Evolutionary conservation across 164 flowering plant species (phyloP), one percentile per base, ranked within the genome.

Genomic region (Aristolochia contorta): DNA sequence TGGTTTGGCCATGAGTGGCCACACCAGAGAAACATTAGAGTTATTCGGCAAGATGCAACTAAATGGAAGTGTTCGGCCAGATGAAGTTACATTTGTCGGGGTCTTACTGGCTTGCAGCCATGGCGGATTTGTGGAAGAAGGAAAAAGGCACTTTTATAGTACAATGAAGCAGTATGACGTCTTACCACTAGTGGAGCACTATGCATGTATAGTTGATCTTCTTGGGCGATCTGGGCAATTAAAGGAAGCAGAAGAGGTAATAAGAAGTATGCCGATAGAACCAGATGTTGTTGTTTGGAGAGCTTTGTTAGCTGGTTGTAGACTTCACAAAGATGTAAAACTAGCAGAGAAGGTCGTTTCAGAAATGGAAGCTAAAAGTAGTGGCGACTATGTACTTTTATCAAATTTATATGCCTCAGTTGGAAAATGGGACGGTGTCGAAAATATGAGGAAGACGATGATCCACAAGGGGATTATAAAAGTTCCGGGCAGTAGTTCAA

Each of bases 171-270:
- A 61, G 32, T 64, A 64, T 33, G 66, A 67, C 8, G 54, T 74
- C 9, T 52, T 47, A 45, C 64, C n/a, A 25, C 47, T 67, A 24
- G 47, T 74, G 24, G 74, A 67, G 61, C 74, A 74, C 30, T 74
- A 70, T 41, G 67, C 71, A 30, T 74, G 77, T 56, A 54, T 74
- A 48, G 74, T 67, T 33, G 77, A 74, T 61, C 74, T 74, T 57
- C 68, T 73, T 16, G 71, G 69, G 15, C 41, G 77, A 47, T 51
- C 41, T 59, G 77, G 77, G n/a, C 53, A 60, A 18, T 46, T 70
- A 18, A 32, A 57, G 19, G 77, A 74, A 49, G 71, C 77, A 15
- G 66, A 64, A 60, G 64, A 69, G 22, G 21, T 70, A 12, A 64
- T 74, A 16, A 58, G 48, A 49, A 67, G 32, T 56, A 67, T 74